Evolutionary conservation across 2,329 filamentous ascomycete genomes (phyloP).

Genomic region (Fusarium nelsonii): DNA sequence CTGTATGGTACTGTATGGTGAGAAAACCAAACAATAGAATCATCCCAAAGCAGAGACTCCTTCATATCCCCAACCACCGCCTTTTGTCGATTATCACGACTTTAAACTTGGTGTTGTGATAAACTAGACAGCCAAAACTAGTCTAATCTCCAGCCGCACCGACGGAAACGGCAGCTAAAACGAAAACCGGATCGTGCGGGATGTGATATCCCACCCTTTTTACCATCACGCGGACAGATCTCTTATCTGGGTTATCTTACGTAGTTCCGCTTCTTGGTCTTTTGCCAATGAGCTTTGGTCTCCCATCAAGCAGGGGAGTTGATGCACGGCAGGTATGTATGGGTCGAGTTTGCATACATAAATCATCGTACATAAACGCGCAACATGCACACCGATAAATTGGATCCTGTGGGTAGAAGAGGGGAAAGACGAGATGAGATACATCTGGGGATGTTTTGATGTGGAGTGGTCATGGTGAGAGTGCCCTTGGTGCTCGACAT

Average conservation of each 20-base stretch:
- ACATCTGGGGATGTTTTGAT: too few species aligned
- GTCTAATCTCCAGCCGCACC: constrained; percentile 1
- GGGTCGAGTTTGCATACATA: constrained; percentile 2
- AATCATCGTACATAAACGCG: constrained; percentile 7
- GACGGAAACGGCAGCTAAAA: constrained; percentile 32
- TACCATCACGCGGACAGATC: constrained; percentile 36
- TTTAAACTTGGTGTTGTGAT: constrained; percentile 27
- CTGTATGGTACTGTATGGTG: too few species aligned
- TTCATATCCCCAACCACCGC: not conserved
- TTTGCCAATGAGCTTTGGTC: not conserved
- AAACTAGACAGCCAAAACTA: not conserved
- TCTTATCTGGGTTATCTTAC: constrained; percentile 32
- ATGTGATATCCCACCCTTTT: constrained; percentile 30
- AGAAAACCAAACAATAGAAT: too few species aligned
- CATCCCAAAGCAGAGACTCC: not conserved
- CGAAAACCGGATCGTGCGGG: constrained; percentile 14
- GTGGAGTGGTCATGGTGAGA: too few species aligned
- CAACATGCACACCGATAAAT: not conserved
- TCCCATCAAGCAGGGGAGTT: not conserved
- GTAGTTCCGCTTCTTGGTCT: not conserved
- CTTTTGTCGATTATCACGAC: constrained; percentile 15
- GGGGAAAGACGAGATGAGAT: not conserved
- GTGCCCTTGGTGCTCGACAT: too few species aligned
- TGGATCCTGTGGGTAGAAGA: not conserved
- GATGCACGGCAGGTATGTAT: constrained; percentile 1